Percentiles rank a stretch among this genome's conserved stretches.
Evolutionary conservation across 2,329 filamentous ascomycete species (phyloP).

Genomic region (Tympanopsis confertula): DNA sequence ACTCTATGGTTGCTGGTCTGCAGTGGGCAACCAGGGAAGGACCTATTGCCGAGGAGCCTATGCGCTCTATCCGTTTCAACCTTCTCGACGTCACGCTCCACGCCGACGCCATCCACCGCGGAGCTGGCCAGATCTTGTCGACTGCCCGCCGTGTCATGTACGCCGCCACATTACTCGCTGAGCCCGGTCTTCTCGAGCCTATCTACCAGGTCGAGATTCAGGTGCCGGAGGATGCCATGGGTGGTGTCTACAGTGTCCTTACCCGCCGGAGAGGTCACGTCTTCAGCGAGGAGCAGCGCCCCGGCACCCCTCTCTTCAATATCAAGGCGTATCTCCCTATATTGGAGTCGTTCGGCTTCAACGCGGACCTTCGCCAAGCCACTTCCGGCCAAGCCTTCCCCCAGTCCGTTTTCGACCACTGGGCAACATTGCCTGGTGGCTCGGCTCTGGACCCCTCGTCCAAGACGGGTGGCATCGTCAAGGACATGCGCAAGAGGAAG

Average conservation of each 20-base stretch:
- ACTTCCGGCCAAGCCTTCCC: slow-evolving; percentile 98
- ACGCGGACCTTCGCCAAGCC: slow-evolving; percentile 83
- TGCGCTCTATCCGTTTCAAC: slow-evolving; percentile 97
- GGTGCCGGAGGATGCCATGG: slow-evolving; percentile 96
- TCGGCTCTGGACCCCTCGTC: slow-evolving; percentile 73
- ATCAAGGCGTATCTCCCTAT: slow-evolving; percentile 96
- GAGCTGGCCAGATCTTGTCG: slow-evolving; percentile 97
- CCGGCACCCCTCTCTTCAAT: slow-evolving; percentile 97
- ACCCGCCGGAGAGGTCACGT: slow-evolving; percentile 97
- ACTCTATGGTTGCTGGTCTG: slow-evolving; percentile 98
- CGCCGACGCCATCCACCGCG: slow-evolving; percentile 98
- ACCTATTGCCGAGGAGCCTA: slow-evolving; percentile 94
- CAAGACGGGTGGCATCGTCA: slow-evolving; percentile 74
- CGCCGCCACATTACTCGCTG: slow-evolving; percentile 79
- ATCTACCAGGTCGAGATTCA: slow-evolving; percentile 99
- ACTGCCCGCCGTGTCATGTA: slow-evolving; percentile 96
- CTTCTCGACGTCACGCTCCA: slow-evolving; percentile 98
- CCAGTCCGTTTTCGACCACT: slow-evolving; percentile 97
- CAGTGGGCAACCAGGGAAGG: slow-evolving; percentile 98
- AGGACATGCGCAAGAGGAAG: slow-evolving; percentile 95
- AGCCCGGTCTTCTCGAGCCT: slow-evolving; percentile 86
- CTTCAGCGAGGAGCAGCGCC: slow-evolving; percentile 95
- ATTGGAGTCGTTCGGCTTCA: slow-evolving; percentile 98
- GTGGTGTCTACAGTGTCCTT: slow-evolving; percentile 98
- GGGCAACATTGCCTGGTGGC: slow-evolving; percentile 90